Percentiles rank a stretch among this genome's conserved stretches.
Evolutionary conservation across 1,284 basidiomycete species (phyloP).

Genomic region (Ustilago loliicola): DNA sequence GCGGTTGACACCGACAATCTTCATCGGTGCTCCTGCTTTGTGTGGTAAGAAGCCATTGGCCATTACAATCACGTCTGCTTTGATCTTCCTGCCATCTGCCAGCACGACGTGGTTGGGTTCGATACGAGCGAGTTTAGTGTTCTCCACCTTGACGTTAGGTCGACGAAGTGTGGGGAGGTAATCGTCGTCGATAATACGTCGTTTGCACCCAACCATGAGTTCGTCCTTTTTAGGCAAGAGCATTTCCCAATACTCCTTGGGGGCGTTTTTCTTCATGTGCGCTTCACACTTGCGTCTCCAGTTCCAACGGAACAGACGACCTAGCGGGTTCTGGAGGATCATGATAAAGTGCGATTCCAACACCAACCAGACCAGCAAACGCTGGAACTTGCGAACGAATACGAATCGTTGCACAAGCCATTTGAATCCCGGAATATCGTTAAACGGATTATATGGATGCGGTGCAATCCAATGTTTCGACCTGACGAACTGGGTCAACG

Average conservation of each 20-base stretch:
- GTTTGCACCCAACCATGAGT: constrained; percentile 64
- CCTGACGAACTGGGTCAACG: constrained; percentile 63
- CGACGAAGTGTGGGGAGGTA: constrained; percentile 61
- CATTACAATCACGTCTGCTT: constrained; percentile 68
- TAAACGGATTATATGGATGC: constrained; percentile 52
- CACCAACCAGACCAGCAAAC: constrained; percentile 60
- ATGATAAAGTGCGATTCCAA: constrained; percentile 63
- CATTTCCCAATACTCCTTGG: constrained; percentile 62
- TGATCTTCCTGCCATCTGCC: constrained; percentile 57
- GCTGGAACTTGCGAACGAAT: constrained; percentile 53
- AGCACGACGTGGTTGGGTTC: constrained; percentile 62
- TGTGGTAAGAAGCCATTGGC: constrained; percentile 65
- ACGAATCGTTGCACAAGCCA: constrained; percentile 57
- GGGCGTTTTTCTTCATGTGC: constrained; percentile 62
- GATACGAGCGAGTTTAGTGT: constrained; percentile 56
- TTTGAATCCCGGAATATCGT: constrained; percentile 53
- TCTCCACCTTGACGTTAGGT: constrained; percentile 59
- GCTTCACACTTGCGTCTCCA: constrained; percentile 55
- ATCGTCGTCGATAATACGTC: constrained; percentile 63
- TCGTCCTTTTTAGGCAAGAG: constrained; percentile 60
- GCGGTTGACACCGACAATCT: constrained; percentile 50
- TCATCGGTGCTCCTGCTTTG: constrained; percentile 60
- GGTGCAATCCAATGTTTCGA: constrained; percentile 67
- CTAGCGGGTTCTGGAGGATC: constrained; percentile 49
- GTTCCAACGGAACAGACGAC: constrained; percentile 45